Conservation (phyloP, 2,329 filamentous ascomycete genomes). For the Cercospora nicotianae region DNA sequence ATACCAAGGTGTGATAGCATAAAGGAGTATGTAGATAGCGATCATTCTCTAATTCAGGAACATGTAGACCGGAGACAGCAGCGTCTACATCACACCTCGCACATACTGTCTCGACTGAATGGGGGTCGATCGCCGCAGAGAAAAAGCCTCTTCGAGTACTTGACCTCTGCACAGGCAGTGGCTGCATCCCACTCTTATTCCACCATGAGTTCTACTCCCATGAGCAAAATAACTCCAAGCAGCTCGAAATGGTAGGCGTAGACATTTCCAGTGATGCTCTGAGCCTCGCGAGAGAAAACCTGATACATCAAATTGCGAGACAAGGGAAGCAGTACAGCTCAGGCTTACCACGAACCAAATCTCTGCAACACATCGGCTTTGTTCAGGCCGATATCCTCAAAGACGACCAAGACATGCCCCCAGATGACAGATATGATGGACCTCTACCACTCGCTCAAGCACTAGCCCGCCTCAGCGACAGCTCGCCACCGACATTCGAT, state of each 20-base stretch:
- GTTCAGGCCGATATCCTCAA: constrained; percentile 39
- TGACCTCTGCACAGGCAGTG: constrained; percentile 87
- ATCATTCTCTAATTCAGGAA: constrained; percentile 14
- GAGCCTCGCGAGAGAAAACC: constrained; percentile 64
- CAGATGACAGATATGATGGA: background rate
- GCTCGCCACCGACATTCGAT: constrained; percentile 41
- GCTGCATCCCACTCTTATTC: constrained; percentile 81
- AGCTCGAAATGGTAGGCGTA: constrained; percentile 62
- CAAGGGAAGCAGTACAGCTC: constrained; percentile 46
- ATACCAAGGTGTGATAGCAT: constrained; percentile 66
- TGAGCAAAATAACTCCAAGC: constrained; percentile 12
- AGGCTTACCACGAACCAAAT: constrained; percentile 9
- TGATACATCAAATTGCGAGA: constrained; percentile 31
- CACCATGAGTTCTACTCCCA: constrained; percentile 58
- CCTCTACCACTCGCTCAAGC: constrained; percentile 19
- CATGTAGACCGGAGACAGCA: constrained; percentile 49
- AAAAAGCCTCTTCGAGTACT: constrained; percentile 59
- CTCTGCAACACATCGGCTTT: constrained; percentile 35
- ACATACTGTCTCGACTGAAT: constrained; percentile 29
- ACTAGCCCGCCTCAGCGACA: constrained; percentile 15
- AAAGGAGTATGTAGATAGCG: background rate
- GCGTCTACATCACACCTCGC: constrained; percentile 41
- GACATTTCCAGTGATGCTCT: constrained; percentile 72
- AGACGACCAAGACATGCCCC: background rate
- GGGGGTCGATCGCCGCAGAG: constrained; percentile 10